A percentile compares a stretch with the other conserved stretches of the same genome.
Evolutionary conservation across 2,329 filamentous ascomycete species (phyloP).

Genomic region (Ceratocystis cacaofunesta): DNA sequence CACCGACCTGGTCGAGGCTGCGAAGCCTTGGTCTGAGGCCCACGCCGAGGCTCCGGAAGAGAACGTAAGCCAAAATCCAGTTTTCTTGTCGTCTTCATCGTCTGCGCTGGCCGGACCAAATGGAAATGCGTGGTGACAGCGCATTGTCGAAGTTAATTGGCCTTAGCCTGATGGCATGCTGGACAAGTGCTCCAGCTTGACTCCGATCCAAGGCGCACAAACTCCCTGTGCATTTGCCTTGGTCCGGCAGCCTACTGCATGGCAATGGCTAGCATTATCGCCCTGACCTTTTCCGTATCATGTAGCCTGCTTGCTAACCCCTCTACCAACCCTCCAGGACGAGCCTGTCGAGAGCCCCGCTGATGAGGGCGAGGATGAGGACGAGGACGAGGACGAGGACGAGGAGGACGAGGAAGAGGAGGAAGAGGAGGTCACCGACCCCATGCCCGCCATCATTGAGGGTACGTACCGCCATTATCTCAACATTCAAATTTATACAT

Average conservation of each 20-base stretch:
- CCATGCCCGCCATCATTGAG: slow-evolving; percentile 79
- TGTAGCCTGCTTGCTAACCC: slow-evolving; percentile 20
- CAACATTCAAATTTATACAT: neutral
- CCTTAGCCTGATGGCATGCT: no score
- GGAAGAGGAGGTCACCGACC: slow-evolving; percentile 73
- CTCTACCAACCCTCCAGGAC: slow-evolving; percentile 20
- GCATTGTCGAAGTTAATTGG: neutral
- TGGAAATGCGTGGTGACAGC: neutral
- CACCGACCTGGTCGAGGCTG: slow-evolving; percentile 49
- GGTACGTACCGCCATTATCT: slow-evolving; percentile 43
- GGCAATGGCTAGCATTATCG: no score
- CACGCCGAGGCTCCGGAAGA: slow-evolving; percentile 55
- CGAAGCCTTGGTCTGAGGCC: slow-evolving; percentile 48
- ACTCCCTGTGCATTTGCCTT: no score
- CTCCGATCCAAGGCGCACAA: no score
- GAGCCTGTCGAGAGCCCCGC: slow-evolving; percentile 21
- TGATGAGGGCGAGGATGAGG: slow-evolving; percentile 36
- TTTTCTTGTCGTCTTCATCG: no score
- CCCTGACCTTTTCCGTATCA: no score
- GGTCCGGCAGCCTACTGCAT: neutral
- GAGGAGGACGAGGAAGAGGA: slow-evolving; percentile 59
- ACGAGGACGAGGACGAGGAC: slow-evolving; percentile 40
- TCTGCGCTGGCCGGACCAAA: neutral
- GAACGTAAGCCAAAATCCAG: slow-evolving; percentile 28
- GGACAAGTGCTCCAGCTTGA: neutral